A percentile compares a stretch with the other conserved stretches of the same genome.
These are phyloP conservation scores for Poterioochromonas sp. DNA, from an alignment of 352 stramenopile species.

Conservation along the genomic window DNA sequence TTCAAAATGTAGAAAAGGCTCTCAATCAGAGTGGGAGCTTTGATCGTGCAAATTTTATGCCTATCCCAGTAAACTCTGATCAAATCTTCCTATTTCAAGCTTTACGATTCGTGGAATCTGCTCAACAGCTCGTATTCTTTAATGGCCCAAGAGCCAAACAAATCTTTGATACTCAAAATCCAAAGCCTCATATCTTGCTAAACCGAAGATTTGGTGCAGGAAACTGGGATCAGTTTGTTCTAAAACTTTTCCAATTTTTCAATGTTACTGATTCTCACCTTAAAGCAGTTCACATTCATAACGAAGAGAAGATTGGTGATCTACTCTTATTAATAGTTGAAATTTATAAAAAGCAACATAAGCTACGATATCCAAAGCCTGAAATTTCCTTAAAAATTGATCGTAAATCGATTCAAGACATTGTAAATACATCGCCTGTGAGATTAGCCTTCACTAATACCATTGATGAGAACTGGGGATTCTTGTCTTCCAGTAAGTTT, in stretches of 20 bases:
- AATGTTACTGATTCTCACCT: not conserved
- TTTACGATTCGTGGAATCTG: not conserved
- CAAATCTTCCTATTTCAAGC: not conserved
- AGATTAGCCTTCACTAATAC: not conserved
- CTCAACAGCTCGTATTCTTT: not conserved
- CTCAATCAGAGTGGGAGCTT: too few relatives aligned
- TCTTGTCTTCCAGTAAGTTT: not conserved
- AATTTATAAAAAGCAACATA: not conserved
- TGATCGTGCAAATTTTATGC: too few relatives aligned
- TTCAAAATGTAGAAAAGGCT: too few relatives aligned
- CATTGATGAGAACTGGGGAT: constrained; percentile 3
- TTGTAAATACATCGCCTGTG: not conserved
- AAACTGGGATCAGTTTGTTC: not conserved
- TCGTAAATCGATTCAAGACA: not conserved
- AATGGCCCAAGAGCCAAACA: not conserved
- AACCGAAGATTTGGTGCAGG: not conserved
- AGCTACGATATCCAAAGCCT: not conserved
- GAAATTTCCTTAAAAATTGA: not conserved
- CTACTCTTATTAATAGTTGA: not conserved
- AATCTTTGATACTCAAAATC: not conserved
- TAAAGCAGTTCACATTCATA: not conserved
- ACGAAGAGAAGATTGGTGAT: not conserved
- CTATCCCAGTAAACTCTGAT: not conserved
- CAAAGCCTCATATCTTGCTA: not conserved
- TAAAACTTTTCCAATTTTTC: not conserved